Percentiles rank a stretch among this genome's conserved stretches.
Evolutionary conservation across 2,329 filamentous ascomycete genomes (phyloP).

Genomic region (Trichoderma koningii): DNA sequence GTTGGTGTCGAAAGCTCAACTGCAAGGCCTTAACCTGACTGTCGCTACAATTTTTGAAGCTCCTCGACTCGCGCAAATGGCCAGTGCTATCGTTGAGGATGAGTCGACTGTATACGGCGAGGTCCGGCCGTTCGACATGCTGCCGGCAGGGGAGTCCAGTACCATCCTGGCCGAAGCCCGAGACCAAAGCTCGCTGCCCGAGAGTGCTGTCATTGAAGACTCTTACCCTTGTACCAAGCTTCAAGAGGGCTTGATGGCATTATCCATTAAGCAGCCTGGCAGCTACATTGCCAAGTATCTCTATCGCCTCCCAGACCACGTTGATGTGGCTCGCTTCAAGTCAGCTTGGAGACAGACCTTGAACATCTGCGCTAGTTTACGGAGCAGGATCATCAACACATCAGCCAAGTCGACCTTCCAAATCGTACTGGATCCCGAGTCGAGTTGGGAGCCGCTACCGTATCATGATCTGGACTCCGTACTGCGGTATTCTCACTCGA

Average conservation of each 20-base stretch:
- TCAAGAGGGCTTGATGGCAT: constrained; percentile 19
- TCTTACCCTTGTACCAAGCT: constrained; percentile 7
- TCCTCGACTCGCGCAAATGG: neutral
- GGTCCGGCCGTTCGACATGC: neutral
- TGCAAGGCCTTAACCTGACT: neutral
- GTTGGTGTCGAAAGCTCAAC: constrained; percentile 6
- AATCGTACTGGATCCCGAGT: neutral
- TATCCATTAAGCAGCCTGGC: constrained; percentile 20
- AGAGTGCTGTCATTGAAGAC: neutral
- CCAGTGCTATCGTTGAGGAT: neutral
- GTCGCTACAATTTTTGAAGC: neutral
- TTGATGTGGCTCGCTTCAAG: constrained; percentile 5
- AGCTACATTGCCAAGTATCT: neutral
- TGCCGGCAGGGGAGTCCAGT: neutral
- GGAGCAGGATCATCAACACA: constrained; percentile 16
- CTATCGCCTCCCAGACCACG: neutral
- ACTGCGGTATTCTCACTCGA: neutral
- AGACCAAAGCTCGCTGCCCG: neutral
- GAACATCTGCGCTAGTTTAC: neutral
- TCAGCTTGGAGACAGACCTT: constrained; percentile 34
- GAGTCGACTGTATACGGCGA: neutral
- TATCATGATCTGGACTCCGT: neutral
- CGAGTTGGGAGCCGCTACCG: neutral
- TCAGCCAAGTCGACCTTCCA: neutral
- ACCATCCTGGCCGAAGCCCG: neutral